Conservation (phyloP, 2,329 filamentous ascomycete species). For the Sporothrix variecibatus region DNA sequence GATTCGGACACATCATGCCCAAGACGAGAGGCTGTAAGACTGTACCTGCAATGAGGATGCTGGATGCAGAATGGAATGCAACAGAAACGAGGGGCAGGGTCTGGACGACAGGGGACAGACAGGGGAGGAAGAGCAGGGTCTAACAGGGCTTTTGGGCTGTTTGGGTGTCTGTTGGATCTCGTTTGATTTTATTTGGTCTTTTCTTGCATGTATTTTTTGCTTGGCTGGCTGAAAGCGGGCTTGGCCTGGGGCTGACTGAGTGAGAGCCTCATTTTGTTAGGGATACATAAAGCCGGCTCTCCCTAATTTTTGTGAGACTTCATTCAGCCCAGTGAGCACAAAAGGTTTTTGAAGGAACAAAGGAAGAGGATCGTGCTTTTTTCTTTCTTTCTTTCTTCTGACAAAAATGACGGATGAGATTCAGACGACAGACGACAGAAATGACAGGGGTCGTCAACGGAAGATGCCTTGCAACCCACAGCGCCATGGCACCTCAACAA, state of each 20-base stretch:
- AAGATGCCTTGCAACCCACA: not conserved
- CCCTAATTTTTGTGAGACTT: not conserved
- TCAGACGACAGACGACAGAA: conserved; percentile 1
- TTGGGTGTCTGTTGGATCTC: not conserved
- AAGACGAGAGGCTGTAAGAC: not conserved
- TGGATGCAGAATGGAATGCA: not conserved
- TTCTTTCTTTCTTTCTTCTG: too few species aligned
- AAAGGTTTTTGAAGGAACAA: not conserved
- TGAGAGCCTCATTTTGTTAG: not conserved
- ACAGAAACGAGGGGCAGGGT: not conserved
- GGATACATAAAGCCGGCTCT: not conserved
- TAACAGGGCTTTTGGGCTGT: not conserved
- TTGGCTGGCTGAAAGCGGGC: conserved; percentile 7
- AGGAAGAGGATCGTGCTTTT: not conserved
- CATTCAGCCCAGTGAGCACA: not conserved
- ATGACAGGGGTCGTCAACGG: not conserved
- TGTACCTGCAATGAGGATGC: not conserved
- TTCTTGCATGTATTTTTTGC: not conserved
- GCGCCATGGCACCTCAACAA: not conserved
- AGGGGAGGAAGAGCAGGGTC: not conserved
- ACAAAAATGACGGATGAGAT: not conserved
- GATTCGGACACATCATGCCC: not conserved
- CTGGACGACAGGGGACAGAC: not conserved
- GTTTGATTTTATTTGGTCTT: not conserved
- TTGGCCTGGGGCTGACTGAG: conserved; percentile 7